phyloP scores from a whole-genome alignment of 768 basidiomycete species.

The Collybia mongolica region DNA sequence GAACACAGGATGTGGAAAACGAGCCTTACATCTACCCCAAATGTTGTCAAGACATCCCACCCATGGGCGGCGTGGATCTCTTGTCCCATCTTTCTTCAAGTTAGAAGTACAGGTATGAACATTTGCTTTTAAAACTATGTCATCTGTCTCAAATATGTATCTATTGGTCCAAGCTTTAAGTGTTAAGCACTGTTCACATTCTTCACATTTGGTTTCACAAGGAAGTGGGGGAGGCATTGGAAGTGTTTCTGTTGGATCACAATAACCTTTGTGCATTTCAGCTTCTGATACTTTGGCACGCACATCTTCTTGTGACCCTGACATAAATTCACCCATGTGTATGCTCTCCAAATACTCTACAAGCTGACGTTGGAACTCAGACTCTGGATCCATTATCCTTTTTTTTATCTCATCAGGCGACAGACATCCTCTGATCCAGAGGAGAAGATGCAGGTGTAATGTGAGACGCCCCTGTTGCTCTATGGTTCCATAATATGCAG shows the following conservation, averaged over 20 bases:
- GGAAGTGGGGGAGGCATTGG: constrained; percentile 18
- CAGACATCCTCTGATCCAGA: constrained; percentile 28
- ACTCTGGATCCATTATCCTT: constrained; percentile 5
- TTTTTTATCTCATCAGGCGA: constrained; percentile 27
- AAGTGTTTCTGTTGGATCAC: constrained; percentile 18
- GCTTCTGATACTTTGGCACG: not conserved
- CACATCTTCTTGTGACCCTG: not conserved
- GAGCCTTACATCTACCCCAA: constrained; percentile 24
- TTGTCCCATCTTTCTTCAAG: constrained; percentile 10
- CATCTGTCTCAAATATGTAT: constrained; percentile 20
- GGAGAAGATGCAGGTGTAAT: constrained; percentile 34
- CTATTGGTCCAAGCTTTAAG: constrained; percentile 10
- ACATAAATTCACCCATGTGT: constrained; percentile 5
- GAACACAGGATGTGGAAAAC: constrained; percentile 30
- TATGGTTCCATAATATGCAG: constrained; percentile 28
- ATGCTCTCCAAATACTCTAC: constrained; percentile 6
- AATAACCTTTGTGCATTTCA: constrained; percentile 23
- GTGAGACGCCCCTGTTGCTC: constrained; percentile 36
- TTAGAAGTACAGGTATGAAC: constrained; percentile 21
- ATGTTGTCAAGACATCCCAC: constrained; percentile 24
- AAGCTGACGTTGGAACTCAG: constrained; percentile 4
- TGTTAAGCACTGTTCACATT: constrained; percentile 15
- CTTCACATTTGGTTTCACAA: constrained; percentile 4
- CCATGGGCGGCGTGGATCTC: not conserved
- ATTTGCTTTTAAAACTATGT: constrained; percentile 26